Conservation (phyloP, 306 rosid genomes). For the Pachyrhizus erosus region DNA sequence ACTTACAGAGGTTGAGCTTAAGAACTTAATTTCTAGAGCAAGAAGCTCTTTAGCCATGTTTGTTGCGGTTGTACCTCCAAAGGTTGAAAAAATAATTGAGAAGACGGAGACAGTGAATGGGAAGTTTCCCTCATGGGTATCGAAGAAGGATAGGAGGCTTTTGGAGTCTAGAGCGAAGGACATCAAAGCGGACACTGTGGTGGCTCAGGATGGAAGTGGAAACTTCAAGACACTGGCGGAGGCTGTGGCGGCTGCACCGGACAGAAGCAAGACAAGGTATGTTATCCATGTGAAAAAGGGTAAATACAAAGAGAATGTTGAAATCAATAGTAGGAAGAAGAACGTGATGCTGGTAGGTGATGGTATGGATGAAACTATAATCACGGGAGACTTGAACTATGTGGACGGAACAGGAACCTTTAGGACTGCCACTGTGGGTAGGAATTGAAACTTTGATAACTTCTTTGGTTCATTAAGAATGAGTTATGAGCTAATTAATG, state of each 20-base stretch:
- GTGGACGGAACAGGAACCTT: constrained; percentile 65
- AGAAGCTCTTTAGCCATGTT: constrained; percentile 60
- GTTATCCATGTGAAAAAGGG: constrained; percentile 73
- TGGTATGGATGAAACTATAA: constrained; percentile 68
- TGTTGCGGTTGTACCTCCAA: constrained; percentile 44
- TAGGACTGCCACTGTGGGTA: constrained; percentile 75
- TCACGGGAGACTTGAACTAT: constrained; percentile 67
- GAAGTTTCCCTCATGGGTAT: constrained; percentile 59
- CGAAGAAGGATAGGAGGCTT: constrained; percentile 54
- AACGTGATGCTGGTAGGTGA: constrained; percentile 76
- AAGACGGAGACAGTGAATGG: constrained; percentile 29
- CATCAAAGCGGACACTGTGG: constrained; percentile 61
- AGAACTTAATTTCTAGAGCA: constrained; percentile 55
- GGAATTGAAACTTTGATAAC: neutral
- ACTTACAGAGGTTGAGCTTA: constrained; percentile 47
- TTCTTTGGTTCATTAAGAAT: too few relatives aligned
- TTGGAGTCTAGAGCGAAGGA: constrained; percentile 41
- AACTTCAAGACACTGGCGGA: constrained; percentile 62
- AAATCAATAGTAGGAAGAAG: constrained; percentile 56
- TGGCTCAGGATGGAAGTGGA: constrained; percentile 82
- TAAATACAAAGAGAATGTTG: constrained; percentile 62
- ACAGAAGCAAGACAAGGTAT: constrained; percentile 60
- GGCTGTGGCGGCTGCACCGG: constrained; percentile 64
- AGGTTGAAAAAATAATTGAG: neutral
- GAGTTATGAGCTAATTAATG: too few relatives aligned